These are phyloP conservation scores for Solanum chmielewskii DNA, from an alignment of 257 asterid species.

Conservation along the genomic window DNA sequence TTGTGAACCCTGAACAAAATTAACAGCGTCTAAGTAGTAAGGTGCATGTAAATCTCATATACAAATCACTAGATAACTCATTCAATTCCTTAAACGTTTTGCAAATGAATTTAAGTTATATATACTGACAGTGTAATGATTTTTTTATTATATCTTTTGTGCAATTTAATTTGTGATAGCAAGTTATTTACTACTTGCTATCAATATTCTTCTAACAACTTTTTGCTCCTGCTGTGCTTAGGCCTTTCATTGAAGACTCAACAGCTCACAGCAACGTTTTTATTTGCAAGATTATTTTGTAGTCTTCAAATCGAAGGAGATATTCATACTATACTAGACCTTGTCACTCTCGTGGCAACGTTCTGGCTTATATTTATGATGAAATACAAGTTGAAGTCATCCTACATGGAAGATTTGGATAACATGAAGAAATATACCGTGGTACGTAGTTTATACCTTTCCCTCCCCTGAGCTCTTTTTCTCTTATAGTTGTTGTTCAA, in stretches of 20 bases:
- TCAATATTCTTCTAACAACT: background rate
- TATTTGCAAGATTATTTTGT: constrained; percentile 57
- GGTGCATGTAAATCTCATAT: background rate
- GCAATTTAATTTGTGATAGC: background rate
- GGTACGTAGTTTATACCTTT: constrained; percentile 28
- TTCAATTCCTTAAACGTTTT: background rate
- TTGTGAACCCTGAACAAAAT: too few species aligned
- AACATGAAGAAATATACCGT: constrained; percentile 51
- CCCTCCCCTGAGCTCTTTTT: background rate
- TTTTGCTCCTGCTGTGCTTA: background rate
- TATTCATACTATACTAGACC: constrained; percentile 83
- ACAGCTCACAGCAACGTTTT: constrained; percentile 73
- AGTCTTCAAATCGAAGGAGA: constrained; percentile 69
- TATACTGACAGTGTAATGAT: background rate
- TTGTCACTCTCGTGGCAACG: constrained; percentile 71
- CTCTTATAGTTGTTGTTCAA: background rate
- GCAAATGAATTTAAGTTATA: background rate
- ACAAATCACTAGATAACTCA: background rate
- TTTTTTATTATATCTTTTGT: background rate
- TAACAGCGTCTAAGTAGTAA: too few species aligned
- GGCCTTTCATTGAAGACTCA: constrained; percentile 90
- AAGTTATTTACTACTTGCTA: background rate
- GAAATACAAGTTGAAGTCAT: constrained; percentile 53
- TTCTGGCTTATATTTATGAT: constrained; percentile 90
- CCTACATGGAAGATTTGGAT: constrained; percentile 61